Percentiles rank a stretch among this genome's conserved stretches.
phyloP scores from a whole-genome alignment of 306 rosid genomes.

The Glycine tomentella region DNA sequence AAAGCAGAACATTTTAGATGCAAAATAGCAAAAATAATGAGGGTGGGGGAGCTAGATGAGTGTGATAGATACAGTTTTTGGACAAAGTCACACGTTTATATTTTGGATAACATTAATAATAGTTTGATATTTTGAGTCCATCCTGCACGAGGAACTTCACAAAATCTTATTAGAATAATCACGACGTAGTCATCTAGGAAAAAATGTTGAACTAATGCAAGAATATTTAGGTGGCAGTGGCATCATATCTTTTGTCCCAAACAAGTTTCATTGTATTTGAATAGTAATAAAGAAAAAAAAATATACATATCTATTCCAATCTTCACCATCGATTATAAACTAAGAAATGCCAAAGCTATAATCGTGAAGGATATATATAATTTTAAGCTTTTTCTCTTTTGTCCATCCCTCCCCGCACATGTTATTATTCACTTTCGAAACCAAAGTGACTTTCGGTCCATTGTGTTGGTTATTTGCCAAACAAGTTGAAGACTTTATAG shows the following conservation, averaged over 20 bases:
- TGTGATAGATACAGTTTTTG: background rate
- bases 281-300: background rate
- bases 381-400: constrained; percentile 10
- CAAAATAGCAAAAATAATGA: background rate
- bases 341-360: constrained; percentile 32
- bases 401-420: constrained; percentile 26
- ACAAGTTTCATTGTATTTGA: constrained; percentile 10
- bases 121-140: constrained; percentile 7
- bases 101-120: background rate
- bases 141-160: background rate
- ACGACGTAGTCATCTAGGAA: no score
- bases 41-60: background rate
- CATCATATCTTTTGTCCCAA: constrained; percentile 11
- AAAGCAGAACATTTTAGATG: constrained; percentile 4
- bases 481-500: constrained; percentile 54
- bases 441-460: constrained; percentile 48
- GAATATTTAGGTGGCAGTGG: constrained; percentile 12
- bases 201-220: constrained; percentile 26
- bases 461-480: constrained; percentile 41
- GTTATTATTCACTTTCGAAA: constrained; percentile 47
- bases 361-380: background rate
- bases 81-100: background rate
- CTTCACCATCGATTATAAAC: constrained; percentile 18
- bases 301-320: background rate
- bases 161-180: constrained; percentile 24